Conservation (phyloP, 169 alveolate species). For the Cyclospora cayetanensis region DNA sequence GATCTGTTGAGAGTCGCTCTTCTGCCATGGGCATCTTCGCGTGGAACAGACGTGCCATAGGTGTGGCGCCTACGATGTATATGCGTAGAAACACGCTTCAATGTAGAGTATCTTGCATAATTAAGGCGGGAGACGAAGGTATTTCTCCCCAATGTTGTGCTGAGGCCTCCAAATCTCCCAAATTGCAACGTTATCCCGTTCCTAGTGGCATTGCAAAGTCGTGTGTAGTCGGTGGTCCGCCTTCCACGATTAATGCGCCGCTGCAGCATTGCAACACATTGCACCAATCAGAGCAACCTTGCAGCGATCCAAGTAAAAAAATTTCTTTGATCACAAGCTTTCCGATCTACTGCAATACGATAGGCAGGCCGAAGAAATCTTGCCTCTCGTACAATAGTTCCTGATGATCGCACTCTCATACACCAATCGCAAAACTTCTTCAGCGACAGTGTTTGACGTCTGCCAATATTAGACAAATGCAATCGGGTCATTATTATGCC, state of each 20-base stretch:
- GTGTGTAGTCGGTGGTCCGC: not conserved
- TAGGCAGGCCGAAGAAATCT: no score
- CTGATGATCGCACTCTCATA: no score
- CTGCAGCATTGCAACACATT: conserved; percentile 24
- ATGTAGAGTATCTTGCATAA: not conserved
- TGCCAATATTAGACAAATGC: no score
- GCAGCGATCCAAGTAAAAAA: no score
- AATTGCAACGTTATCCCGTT: not conserved
- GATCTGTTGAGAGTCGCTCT: no score
- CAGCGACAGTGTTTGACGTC: no score
- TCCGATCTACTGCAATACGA: no score
- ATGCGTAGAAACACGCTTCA: conserved; percentile 5
- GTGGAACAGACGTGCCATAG: not conserved
- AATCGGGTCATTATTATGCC: no score
- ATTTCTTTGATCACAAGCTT: no score
- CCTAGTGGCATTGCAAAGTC: not conserved
- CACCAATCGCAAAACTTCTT: no score
- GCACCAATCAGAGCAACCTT: no score
- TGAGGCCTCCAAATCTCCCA: conserved; percentile 15
- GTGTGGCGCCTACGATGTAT: conserved; percentile 34
- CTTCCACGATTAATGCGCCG: not conserved
- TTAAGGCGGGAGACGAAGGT: not conserved
- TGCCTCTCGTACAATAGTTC: no score
- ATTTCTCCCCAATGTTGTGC: not conserved
- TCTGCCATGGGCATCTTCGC: not conserved